Conservation (phyloP, 768 basidiomycete species). For the Austroboletus festivus region DNA sequence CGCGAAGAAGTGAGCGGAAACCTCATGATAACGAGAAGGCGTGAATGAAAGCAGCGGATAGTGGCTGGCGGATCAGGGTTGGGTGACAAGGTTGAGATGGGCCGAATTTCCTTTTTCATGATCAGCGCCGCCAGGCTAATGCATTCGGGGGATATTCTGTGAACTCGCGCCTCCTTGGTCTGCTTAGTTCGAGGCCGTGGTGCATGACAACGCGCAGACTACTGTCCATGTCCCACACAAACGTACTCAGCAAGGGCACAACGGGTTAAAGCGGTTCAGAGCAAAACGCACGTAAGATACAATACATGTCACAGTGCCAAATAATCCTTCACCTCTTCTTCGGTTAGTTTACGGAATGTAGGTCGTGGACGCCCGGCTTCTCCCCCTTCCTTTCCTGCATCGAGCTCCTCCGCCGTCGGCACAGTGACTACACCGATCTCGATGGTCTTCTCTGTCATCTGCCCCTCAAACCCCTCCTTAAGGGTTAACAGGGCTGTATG, state of each 20-base stretch:
- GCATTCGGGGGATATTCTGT: slow-evolving; percentile 1
- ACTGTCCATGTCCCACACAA: slow-evolving; percentile 10
- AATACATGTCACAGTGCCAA: slow-evolving; percentile 63
- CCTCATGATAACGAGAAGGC: slow-evolving; percentile 31
- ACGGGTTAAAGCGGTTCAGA: slow-evolving; percentile 13
- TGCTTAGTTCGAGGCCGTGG: neutral
- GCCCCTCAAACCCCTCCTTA: slow-evolving; percentile 99
- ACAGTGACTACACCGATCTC: slow-evolving; percentile 97
- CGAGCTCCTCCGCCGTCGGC: slow-evolving; percentile 58
- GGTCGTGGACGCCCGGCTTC: slow-evolving; percentile 72
- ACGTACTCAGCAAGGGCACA: slow-evolving; percentile 14
- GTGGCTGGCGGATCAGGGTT: slow-evolving; percentile 28
- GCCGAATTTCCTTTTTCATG: slow-evolving; percentile 27
- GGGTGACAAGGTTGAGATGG: slow-evolving; percentile 18
- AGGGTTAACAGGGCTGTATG: slow-evolving; percentile 97
- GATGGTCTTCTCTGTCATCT: slow-evolving; percentile 99
- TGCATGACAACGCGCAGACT: slow-evolving; percentile 1
- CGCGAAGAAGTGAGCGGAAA: slow-evolving; percentile 22
- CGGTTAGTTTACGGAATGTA: slow-evolving; percentile 91
- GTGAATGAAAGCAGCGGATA: slow-evolving; percentile 25
- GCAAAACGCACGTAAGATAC: slow-evolving; percentile 32
- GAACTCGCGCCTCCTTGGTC: neutral
- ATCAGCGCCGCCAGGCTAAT: slow-evolving; percentile 18
- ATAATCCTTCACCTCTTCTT: slow-evolving; percentile 97
- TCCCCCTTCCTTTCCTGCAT: slow-evolving; percentile 64